Conservation (phyloP, 164 flowering plant genomes). For the Saururus chinensis region DNA sequence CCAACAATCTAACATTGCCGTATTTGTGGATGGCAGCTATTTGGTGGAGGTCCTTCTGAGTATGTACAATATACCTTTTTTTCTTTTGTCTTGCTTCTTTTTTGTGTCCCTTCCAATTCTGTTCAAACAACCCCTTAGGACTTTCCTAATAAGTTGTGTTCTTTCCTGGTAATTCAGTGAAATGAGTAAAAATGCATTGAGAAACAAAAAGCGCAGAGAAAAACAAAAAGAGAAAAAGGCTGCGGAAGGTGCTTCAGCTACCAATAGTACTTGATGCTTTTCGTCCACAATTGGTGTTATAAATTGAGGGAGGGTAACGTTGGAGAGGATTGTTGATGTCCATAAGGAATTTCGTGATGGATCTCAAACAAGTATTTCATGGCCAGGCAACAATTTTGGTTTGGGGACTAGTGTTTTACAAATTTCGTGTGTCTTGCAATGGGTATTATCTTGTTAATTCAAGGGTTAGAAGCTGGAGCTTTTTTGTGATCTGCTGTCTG, state of each 20-base stretch:
- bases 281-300: background rate
- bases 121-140: background rate
- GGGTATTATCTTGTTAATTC: too few relatives aligned
- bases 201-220: conserved; percentile 86
- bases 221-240: conserved; percentile 86
- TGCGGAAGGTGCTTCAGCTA: conserved; percentile 36
- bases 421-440: background rate
- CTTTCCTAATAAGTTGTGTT: background rate
- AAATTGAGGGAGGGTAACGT: background rate
- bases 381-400: background rate
- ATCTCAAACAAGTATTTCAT: background rate
- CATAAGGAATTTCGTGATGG: background rate
- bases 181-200: conserved; percentile 78
- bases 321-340: background rate
- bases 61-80: conserved; percentile 22
- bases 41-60: conserved; percentile 65
- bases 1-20: background rate
- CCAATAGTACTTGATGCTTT: background rate
- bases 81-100: background rate
- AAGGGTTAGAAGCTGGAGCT: background rate
- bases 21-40: conserved; percentile 36
- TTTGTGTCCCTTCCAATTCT: background rate
- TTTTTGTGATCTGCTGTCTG: too few relatives aligned
- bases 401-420: background rate
- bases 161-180: conserved; percentile 26